Base-by-base conservation (phyloP, 2,329 filamentous ascomycete species). In the Pestalotiopsis sp. region DNA sequence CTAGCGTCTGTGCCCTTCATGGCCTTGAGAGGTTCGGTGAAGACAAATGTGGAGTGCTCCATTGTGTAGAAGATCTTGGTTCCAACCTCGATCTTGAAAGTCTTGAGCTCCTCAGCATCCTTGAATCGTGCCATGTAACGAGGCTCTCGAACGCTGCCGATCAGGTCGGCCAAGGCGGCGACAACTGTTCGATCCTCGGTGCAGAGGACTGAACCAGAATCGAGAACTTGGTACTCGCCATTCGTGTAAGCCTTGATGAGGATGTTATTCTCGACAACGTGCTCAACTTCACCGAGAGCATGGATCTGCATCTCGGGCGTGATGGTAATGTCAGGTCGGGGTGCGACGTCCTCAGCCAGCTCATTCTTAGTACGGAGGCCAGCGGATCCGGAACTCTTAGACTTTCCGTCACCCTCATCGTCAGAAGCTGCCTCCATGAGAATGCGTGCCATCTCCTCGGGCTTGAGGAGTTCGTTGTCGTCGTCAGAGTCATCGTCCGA, bases 1-100 rank as follows among this genome's bases (percentile, higher is more conserved):
- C 94, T 97, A 9, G 96, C 95, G 79, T 99, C 96, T 11, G 94
- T 96, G 69, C 94, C 94, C 81, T 97, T 98, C 75, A 92, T 78
- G 65, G 86, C 87, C 79, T 92, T 92, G 68, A 98, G 83, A 6
- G 91, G 90, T 78, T 96, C 88, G 0, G 95, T 98, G 76, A 97
- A 96, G 67, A 97, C 93, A 74, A 92, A 97, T 0, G 87, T 90
- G 55, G 94, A 94, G 78, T 96, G 92, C 9, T 88, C 84, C 59
- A 91, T 87, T 3, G 95, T 90, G 76, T 97, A 98, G 81, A 89
- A 97, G 2, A 98, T 82, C 63, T 88, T 88, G 2, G 88, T 89
- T 36, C 92, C 93, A 55, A 88, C 82, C n/a, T 83, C 80, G n/a
- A 97, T 80, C 5, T 90, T 91, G 27, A 90, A 83, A 55, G 90